Base-by-base conservation (phyloP, 2,329 filamentous ascomycete genomes). In the Talaromyces sp. region DNA sequence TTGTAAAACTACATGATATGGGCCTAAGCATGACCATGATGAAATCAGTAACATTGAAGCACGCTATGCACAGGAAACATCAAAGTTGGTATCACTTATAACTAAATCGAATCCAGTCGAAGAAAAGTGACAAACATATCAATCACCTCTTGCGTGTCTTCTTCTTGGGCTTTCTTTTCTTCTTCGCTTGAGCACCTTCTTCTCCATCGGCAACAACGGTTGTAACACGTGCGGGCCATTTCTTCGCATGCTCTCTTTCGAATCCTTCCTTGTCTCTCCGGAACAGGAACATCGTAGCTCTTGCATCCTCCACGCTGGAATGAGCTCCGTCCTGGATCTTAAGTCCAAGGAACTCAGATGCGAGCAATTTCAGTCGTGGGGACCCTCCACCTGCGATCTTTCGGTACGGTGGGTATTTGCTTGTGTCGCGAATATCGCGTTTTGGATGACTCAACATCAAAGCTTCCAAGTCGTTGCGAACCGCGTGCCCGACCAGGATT, bases 261-360 rank as follows among this genome's bases (percentile, higher is more conserved):
- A 99, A 97, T 0, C 83, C 89, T 18, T 87, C 82, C 78, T 97
- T 98, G 73, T 92, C 86, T 67, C 86, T 85, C 65, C 90, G 84
- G 72, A 96, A 98, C 46, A 99, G 79, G 62, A 93, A 79, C 92
- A 99, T 98, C 0, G 92, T 88, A 5, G 91, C 92, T 67, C 92
- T 82, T 1, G 95, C 95, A 80, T 99, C 95, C 70, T 88, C 86
- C 61, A 88, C 79, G 69, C 82, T 85, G 60, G 81, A 84, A 77
- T 88, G 86, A 65, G 83, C 81, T 1, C 84, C 84, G 4, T 77
- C 79, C 70, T 88, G 86, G 31, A 88, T 87, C 63, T 82, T 81
- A 61, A 86, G 70, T 0, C 85, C 86, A 39, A 88, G 69, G 61
- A 86, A 75, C 67, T 84, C 81, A 64, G 80, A 80, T 21, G 83